Evolutionary conservation across 306 rosid genomes (phyloP).

Genomic region (Phaseolus lunatus): DNA sequence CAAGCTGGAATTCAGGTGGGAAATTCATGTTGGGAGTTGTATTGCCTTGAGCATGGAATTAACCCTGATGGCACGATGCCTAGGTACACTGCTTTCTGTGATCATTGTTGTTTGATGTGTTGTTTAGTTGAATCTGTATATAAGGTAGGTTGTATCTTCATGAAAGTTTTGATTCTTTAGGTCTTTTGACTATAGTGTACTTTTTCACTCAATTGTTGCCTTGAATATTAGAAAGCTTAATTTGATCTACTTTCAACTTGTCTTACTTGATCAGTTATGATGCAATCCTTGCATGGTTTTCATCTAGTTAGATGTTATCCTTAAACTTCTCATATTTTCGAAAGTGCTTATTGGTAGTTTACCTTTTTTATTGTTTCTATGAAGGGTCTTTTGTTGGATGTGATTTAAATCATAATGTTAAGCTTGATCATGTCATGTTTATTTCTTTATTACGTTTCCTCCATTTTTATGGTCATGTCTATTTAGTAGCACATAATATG

Average conservation of each 20-base stretch:
- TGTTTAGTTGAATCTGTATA: background rate
- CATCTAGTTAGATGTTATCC: constrained; percentile 12
- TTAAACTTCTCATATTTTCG: background rate
- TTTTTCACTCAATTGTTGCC: background rate
- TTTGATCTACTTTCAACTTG: constrained; percentile 20
- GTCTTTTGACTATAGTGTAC: constrained; percentile 10
- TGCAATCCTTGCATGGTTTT: too few relatives aligned
- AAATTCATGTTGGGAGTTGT: constrained; percentile 83
- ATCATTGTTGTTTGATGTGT: constrained; percentile 14
- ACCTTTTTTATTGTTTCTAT: background rate
- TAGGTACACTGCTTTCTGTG: constrained; percentile 52
- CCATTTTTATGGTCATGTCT: constrained; percentile 15
- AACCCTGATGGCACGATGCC: constrained; percentile 78
- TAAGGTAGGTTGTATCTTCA: constrained; percentile 22
- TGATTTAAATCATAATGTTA: background rate
- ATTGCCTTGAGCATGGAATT: constrained; percentile 85
- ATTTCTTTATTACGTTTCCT: too few relatives aligned
- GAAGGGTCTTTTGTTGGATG: background rate
- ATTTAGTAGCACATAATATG: background rate
- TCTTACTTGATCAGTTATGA: background rate
- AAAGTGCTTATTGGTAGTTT: background rate
- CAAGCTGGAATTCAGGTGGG: constrained; percentile 90
- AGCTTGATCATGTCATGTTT: background rate
- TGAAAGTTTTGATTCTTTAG: background rate
- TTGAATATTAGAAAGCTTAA: constrained; percentile 8